phyloP scores from a whole-genome alignment of 2,329 filamentous ascomycete species.

The Diaporthe batatas region DNA sequence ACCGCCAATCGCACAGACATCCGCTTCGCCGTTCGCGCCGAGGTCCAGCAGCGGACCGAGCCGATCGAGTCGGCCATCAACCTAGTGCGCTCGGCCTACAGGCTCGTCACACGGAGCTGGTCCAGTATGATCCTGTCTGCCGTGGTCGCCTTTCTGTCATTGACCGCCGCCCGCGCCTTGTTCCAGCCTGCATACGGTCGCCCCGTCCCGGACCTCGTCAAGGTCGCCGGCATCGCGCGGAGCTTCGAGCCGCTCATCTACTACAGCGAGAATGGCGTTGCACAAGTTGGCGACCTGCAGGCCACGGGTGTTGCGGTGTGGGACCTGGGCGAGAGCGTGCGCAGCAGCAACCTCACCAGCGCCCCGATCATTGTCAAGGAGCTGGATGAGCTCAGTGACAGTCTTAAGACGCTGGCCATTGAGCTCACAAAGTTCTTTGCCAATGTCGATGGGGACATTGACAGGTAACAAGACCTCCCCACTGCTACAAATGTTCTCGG shows the following conservation, averaged over 20 bases:
- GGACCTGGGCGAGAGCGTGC: conserved; percentile 92
- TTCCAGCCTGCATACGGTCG: conserved; percentile 76
- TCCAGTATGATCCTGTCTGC: conserved; percentile 74
- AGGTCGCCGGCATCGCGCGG: conserved; percentile 88
- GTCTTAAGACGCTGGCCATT: conserved; percentile 83
- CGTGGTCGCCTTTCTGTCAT: conserved; percentile 72
- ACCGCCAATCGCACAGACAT: conserved; percentile 72
- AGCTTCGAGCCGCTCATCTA: conserved; percentile 95
- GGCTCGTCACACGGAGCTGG: conserved; percentile 76
- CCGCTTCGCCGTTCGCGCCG: conserved; percentile 87
- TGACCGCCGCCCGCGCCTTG: conserved; percentile 74
- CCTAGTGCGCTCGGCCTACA: conserved; percentile 72
- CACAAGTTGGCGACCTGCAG: conserved; percentile 88
- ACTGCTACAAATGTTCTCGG: not conserved
- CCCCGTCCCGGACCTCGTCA: conserved; percentile 87
- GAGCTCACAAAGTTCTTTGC: conserved; percentile 94
- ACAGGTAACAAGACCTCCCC: conserved; percentile 68
- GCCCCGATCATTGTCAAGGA: conserved; percentile 87
- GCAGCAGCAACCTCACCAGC: conserved; percentile 90
- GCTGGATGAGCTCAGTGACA: conserved; percentile 87
- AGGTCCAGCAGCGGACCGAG: conserved; percentile 88
- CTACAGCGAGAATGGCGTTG: conserved; percentile 90
- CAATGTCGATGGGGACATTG: conserved; percentile 92
- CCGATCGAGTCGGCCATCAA: conserved; percentile 81
- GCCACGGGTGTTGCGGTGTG: conserved; percentile 94